Percentiles rank a stretch among this genome's conserved stretches.
Evolutionary conservation across 1,139 yeast species (phyloP).

Genomic region (Lodderomyces parapsilosis): DNA sequence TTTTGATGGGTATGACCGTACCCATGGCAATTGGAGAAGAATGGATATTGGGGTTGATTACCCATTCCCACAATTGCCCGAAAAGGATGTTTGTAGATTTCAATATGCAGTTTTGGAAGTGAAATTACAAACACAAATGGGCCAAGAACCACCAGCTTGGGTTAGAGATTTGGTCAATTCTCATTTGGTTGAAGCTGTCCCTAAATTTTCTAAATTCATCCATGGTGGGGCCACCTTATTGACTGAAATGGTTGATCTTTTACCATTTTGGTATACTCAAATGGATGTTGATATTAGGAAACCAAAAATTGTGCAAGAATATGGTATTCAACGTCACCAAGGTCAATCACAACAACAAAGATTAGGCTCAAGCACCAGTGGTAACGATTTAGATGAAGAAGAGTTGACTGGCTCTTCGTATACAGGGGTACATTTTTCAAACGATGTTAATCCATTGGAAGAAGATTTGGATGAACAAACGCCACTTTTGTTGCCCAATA

Average conservation of each 20-base stretch:
- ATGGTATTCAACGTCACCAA: conserved; percentile 48
- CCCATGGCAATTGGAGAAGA: conserved; percentile 94
- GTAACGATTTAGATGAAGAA: conserved; percentile 50
- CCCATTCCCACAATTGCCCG: conserved; percentile 86
- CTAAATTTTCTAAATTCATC: conserved; percentile 93
- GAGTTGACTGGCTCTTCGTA: conserved; percentile 41
- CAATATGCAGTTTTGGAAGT: conserved; percentile 98
- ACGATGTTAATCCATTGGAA: conserved; percentile 48
- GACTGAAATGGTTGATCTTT: conserved; percentile 75
- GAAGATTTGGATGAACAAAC: conserved; percentile 47
- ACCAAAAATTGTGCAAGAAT: conserved; percentile 67
- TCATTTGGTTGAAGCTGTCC: conserved; percentile 96
- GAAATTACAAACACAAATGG: conserved; percentile 93
- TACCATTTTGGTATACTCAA: conserved; percentile 98
- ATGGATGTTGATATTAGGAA: conserved; percentile 94
- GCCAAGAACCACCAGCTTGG: conserved; percentile 99
- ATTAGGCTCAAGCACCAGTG: conserved; percentile 40
- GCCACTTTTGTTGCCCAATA: conserved; percentile 41
- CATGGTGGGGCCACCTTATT: conserved; percentile 91
- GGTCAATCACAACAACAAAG: conserved; percentile 16
- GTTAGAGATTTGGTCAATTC: conserved; percentile 87
- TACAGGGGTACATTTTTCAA: conserved; percentile 45
- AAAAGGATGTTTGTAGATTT: conserved; percentile 82
- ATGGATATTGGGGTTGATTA: conserved; percentile 97
- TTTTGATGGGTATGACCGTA: conserved; percentile 89